phyloP scores from a whole-genome alignment of 495 filamentous ascomycete species.

The Penicillium arizonense region DNA sequence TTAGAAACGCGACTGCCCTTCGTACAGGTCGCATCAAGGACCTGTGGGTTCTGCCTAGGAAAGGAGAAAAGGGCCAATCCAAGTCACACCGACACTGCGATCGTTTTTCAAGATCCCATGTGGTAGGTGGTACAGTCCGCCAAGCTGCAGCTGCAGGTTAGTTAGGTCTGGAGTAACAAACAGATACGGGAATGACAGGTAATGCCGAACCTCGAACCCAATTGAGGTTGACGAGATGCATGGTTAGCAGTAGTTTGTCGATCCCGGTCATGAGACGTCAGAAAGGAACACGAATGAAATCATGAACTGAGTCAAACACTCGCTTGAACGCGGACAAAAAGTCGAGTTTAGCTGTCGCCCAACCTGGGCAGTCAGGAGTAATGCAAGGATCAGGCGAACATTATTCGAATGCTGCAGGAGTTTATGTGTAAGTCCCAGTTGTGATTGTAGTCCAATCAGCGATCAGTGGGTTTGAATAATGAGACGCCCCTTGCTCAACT shows the following conservation, averaged over 20 bases:
- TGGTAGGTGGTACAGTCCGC: conserved; percentile 9
- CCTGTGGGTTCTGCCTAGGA: conserved; percentile 3
- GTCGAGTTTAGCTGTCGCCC: conserved; percentile 5
- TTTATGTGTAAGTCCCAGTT: not conserved
- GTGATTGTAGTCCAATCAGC: not conserved
- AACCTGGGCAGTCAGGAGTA: conserved; percentile 15
- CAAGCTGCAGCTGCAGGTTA: not conserved
- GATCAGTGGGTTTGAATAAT: not conserved
- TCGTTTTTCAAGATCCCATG: conserved; percentile 10
- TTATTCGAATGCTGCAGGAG: conserved; percentile 8
- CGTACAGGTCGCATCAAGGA: conserved; percentile 23
- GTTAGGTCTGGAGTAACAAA: not conserved
- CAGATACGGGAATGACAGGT: too few relatives aligned
- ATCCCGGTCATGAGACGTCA: not conserved
- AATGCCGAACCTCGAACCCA: too few relatives aligned
- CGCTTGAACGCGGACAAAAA: conserved; percentile 2
- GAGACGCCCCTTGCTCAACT: not conserved
- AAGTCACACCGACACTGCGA: conserved; percentile 1
- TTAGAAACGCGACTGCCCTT: conserved; percentile 18
- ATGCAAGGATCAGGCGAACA: conserved; percentile 20
- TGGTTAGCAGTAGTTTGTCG: not conserved
- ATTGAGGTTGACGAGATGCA: not conserved
- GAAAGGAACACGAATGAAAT: not conserved
- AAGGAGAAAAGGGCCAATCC: conserved; percentile 12
- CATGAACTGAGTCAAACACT: not conserved